phyloP scores from a whole-genome alignment of 2,329 filamentous ascomycete genomes.

The Lizonia empirigonia region DNA sequence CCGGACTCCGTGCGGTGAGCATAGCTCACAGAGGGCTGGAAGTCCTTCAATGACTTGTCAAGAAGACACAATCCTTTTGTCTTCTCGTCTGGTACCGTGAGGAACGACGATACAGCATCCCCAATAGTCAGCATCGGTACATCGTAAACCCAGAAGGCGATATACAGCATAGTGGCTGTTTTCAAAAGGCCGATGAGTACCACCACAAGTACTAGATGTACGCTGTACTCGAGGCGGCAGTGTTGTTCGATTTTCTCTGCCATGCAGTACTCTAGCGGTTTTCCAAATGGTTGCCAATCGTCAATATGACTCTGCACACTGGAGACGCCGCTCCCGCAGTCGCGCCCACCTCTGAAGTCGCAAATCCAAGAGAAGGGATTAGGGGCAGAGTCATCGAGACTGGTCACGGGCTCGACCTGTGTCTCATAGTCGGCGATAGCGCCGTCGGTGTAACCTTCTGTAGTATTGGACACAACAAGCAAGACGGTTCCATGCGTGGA shows the following conservation, averaged over 20 bases:
- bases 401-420: background rate
- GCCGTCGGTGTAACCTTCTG: background rate
- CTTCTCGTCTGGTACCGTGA: slow-evolving; percentile 18
- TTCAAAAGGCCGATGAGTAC: slow-evolving; percentile 12
- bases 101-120: slow-evolving; percentile 33
- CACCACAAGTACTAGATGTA: slow-evolving; percentile 17
- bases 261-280: slow-evolving; percentile 2
- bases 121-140: slow-evolving; percentile 24
- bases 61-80: slow-evolving; percentile 19
- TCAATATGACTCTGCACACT: background rate
- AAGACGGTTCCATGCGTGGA: background rate
- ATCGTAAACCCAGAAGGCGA: background rate
- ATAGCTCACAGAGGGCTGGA: background rate
- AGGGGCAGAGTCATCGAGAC: background rate
- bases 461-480: slow-evolving; percentile 1
- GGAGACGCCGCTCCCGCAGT: background rate
- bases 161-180: background rate
- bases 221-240: slow-evolving; percentile 1
- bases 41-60: slow-evolving; percentile 1
- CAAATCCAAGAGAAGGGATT: background rate
- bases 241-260: slow-evolving; percentile 1
- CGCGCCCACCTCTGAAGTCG: background rate
- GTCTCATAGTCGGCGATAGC: background rate
- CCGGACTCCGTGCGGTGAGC: background rate
- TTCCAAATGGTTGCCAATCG: background rate